A percentile compares a stretch with the other conserved stretches of the same genome.
Conservation (phyloP, 106 monocot species). For the Dioscorea zingiberensis region DNA sequence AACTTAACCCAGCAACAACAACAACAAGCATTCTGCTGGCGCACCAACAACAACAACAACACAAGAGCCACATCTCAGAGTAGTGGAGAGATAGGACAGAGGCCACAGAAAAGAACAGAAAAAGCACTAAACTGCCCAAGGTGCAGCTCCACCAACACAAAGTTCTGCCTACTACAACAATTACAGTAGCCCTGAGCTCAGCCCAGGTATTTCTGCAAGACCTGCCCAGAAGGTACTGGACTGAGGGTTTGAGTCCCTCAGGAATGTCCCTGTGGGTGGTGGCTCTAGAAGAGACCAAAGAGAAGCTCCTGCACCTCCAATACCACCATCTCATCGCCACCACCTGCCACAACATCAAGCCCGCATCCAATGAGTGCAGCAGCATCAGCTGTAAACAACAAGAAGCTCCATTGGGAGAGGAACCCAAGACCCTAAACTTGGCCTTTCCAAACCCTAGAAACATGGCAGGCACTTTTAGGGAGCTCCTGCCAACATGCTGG, state of each 20-base stretch:
- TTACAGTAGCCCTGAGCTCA: conserved; percentile 79
- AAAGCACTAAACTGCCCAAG: conserved; percentile 54
- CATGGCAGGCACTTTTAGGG: conserved; percentile 11
- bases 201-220: conserved; percentile 77
- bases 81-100: conserved; percentile 34
- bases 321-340: conserved; percentile 2
- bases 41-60: background rate
- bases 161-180: conserved; percentile 86
- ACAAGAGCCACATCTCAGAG: conserved; percentile 25
- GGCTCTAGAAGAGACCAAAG: conserved; percentile 73
- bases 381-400: too few relatives aligned
- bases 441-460: conserved; percentile 26
- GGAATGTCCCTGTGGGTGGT: conserved; percentile 77
- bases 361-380: too few relatives aligned
- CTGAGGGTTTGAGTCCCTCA: conserved; percentile 64
- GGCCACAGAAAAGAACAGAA: conserved; percentile 57
- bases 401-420: conserved; percentile 21
- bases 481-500: conserved; percentile 28
- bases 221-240: conserved; percentile 74
- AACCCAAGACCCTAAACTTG: conserved; percentile 40
- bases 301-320: conserved; percentile 25
- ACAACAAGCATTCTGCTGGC: conserved; percentile 10
- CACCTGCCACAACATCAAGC: conserved; percentile 3
- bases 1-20: background rate
- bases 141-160: conserved; percentile 70